Base-by-base conservation (phyloP, 176 grass and related monocot genomes). In the Stipa capillata region DNA sequence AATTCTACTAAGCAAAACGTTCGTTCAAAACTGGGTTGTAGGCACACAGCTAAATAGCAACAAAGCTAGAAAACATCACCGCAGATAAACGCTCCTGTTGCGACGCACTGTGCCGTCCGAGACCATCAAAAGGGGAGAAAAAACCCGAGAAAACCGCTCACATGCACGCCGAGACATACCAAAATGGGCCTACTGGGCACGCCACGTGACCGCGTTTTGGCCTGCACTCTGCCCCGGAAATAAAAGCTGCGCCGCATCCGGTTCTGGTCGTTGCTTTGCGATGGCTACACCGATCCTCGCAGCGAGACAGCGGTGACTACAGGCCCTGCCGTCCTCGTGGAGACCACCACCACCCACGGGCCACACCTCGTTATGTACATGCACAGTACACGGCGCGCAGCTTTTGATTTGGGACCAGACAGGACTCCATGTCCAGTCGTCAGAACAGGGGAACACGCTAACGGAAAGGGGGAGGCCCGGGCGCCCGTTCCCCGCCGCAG, bases 241-340 rank as follows among this genome's bases (percentile, higher is more conserved):
- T 44, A 71, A 81, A 82, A 72, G 79, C 67, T 34, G 53, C 9
- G 40, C 52, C 5, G 65, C 79, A 48, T 73, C 80, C 80, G 68
- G 15, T 50, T 73, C 55, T 27, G 12, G 6, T 29, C 68, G 68
- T 51, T 28, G 79, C 79, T 8, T 52, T n/a, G n/a, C n/a, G n/a
- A n/a, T n/a, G n/a, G n/a, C n/a, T n/a, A n/a, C n/a, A n/a, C n/a
- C n/a, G n/a, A n/a, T n/a, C n/a, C n/a, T n/a, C n/a, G n/a, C n/a
- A 21, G n/a, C 63, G 24, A 14, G 14, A 28, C 0, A 5, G 43
- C 16, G n/a, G 20, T 0, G 27, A 71, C 18, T 29, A 11, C 45
- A 31, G 48, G 17, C 7, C 21, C 43, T 6, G 53, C 53, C n/a
- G 61, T 62, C 1, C 17, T 16, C 24, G 52, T 28, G 27, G 76